Conservation (phyloP, 371 early-diverging fungal species). For the Syncephalastrum racemosum region DNA sequence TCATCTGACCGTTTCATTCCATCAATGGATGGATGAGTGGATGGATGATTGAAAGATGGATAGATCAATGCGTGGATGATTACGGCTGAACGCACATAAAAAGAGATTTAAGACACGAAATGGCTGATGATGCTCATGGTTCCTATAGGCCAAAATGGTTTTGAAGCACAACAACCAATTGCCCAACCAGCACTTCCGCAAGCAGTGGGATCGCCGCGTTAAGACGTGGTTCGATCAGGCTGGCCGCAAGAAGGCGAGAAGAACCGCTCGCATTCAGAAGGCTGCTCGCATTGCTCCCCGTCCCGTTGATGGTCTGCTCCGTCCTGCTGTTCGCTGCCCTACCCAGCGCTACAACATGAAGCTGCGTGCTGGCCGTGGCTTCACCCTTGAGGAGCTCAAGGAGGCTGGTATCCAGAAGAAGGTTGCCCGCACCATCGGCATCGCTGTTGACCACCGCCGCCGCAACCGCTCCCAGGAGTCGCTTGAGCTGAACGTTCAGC, state of each 20-base stretch:
- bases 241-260: conserved; percentile 91
- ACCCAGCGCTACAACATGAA: conserved; percentile 99
- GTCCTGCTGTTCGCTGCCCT: conserved; percentile 98
- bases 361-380: conserved; percentile 98
- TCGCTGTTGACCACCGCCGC: conserved; percentile 98
- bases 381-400: conserved; percentile 98
- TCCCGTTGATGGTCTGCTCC: conserved; percentile 95
- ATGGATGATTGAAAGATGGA: conserved; percentile 16
- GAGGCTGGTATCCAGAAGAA: conserved; percentile 94
- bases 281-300: conserved; percentile 96
- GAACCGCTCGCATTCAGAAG: conserved; percentile 90
- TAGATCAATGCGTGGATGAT: conserved; percentile 1
- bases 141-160: conserved; percentile 26
- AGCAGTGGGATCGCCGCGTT: conserved; percentile 98
- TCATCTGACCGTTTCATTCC: no score
- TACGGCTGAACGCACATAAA: neutral
- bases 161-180: conserved; percentile 99
- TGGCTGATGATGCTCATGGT: no score
- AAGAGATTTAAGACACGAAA: no score
- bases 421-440: conserved; percentile 96
- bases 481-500: conserved; percentile 92
- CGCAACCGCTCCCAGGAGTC: conserved; percentile 97
- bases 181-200: conserved; percentile 99
- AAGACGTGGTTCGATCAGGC: conserved; percentile 99
- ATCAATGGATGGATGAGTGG: conserved; percentile 8